These are phyloP conservation scores for Erysimum cheiri DNA, from an alignment of 441 rosid species.

Conservation along the genomic window DNA sequence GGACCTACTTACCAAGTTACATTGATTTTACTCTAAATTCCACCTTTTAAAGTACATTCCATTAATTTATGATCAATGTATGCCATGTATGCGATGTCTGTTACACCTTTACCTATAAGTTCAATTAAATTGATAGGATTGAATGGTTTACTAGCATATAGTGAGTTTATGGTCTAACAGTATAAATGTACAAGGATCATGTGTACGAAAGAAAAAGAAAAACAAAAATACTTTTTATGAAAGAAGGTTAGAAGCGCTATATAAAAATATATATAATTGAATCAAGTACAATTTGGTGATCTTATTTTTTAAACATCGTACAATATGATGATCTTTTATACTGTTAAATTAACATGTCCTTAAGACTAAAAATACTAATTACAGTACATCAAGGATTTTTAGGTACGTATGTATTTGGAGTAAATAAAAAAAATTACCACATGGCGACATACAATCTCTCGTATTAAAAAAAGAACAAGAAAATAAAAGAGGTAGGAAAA, in stretches of 20 bases:
- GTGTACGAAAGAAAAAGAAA: not conserved
- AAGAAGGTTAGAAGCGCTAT: not conserved
- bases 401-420: constrained; percentile 6
- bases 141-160: constrained; percentile 1
- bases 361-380: not conserved
- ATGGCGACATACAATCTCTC: constrained; percentile 9
- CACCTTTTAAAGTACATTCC: not conserved
- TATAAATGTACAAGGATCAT: not conserved
- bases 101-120: not conserved
- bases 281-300: not conserved
- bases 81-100: not conserved
- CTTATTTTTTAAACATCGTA: not conserved
- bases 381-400: not conserved
- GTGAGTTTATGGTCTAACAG: not conserved
- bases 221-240: not conserved
- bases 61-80: not conserved
- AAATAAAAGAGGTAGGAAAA: constrained; percentile 14
- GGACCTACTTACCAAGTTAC: not conserved
- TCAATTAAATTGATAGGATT: constrained; percentile 6
- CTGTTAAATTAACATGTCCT: not conserved
- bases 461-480: not conserved
- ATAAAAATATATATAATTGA: not conserved
- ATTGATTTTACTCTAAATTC: not conserved
- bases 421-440: not conserved
- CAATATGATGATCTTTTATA: not conserved